Percentiles rank a stretch among this genome's conserved stretches.
Conservation (phyloP, 2,329 filamentous ascomycete genomes). For the Colletotrichum phormii region DNA sequence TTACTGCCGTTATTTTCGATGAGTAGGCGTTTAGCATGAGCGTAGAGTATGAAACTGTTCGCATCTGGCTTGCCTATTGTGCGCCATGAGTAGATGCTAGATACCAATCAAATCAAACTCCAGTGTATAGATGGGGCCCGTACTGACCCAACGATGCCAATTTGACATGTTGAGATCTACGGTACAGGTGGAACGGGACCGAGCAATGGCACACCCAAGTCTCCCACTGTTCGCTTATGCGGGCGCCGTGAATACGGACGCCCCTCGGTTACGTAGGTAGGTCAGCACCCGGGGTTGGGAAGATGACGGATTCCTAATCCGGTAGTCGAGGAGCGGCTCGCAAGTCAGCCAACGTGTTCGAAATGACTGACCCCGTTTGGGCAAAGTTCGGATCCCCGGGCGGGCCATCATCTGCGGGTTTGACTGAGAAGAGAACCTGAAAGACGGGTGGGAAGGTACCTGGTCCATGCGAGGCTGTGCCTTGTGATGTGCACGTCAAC, state of each 20-base stretch:
- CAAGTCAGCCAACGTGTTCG: not conserved
- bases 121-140: not conserved
- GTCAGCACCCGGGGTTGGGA: not conserved
- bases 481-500: not conserved
- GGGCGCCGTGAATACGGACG: not conserved
- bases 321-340: not conserved
- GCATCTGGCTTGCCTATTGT: too few relatives aligned
- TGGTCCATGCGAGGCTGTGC: not conserved
- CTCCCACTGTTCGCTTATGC: not conserved
- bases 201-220: not conserved
- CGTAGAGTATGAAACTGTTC: not conserved
- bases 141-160: not conserved
- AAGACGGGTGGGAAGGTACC: not conserved
- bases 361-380: not conserved
- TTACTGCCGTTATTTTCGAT: conserved; percentile 61
- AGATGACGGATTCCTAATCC: not conserved
- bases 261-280: not conserved
- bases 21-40: conserved; percentile 45
- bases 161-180: not conserved
- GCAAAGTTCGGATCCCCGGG: not conserved
- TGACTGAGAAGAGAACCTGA: not conserved
- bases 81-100: not conserved
- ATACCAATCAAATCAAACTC: not conserved
- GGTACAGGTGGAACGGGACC: not conserved
- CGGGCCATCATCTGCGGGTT: not conserved